phyloP scores from a whole-genome alignment of 1,139 yeast species.

The Ashbya aceris region DNA sequence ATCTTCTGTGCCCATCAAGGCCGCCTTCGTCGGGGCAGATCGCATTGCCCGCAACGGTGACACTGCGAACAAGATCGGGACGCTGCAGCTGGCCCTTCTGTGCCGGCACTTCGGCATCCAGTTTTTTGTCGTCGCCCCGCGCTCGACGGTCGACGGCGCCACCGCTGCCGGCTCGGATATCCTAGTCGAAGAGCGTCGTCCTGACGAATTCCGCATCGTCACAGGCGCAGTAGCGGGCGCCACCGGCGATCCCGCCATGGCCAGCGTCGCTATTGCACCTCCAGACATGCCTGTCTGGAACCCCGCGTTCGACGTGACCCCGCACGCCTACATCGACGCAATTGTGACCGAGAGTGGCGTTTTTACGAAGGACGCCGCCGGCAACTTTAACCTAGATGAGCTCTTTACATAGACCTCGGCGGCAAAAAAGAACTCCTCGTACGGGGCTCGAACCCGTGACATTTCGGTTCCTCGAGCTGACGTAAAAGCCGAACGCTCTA shows the following conservation, averaged over 20 bases:
- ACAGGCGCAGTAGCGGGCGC: constrained; percentile 51
- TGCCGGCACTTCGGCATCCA: constrained; percentile 48
- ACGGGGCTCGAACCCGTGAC: constrained; percentile 29
- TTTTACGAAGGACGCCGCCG: constrained; percentile 37
- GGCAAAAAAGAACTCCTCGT: constrained; percentile 21
- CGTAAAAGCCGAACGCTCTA: constrained; percentile 30
- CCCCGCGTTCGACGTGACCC: constrained; percentile 93
- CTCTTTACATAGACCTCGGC: constrained; percentile 28
- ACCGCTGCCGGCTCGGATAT: constrained; percentile 65
- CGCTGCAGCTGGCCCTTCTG: constrained; percentile 75
- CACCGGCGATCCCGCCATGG: constrained; percentile 35
- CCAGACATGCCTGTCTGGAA: constrained; percentile 86
- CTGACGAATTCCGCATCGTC: constrained; percentile 65
- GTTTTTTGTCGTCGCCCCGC: constrained; percentile 92
- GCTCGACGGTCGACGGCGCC: constrained; percentile 70
- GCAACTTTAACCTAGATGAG: constrained; percentile 34
- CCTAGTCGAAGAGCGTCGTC: constrained; percentile 80
- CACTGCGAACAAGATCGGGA: constrained; percentile 96
- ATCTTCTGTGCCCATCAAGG: constrained; percentile 50
- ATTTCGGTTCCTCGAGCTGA: constrained; percentile 25
- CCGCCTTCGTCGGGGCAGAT: constrained; percentile 97
- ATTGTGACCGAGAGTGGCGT: constrained; percentile 76
- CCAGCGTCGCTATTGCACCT: constrained; percentile 76
- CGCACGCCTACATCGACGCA: constrained; percentile 70
- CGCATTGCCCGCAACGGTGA: constrained; percentile 89